Conservation (phyloP, 2,329 filamentous ascomycete genomes). For the Xenosphaeropsis pyriputrescens region DNA sequence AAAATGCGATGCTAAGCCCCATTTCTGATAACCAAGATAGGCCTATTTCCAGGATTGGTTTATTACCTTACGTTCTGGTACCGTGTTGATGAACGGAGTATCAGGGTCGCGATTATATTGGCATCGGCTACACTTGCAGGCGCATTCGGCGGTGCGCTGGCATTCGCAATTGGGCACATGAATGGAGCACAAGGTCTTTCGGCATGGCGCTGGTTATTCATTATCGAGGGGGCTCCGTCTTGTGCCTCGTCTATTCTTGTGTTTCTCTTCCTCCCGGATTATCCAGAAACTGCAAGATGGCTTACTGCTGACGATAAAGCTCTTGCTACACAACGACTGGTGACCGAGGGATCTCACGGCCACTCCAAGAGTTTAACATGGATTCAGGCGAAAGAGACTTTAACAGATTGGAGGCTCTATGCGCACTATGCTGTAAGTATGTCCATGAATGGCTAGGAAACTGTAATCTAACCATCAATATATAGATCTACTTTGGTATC, state of each 20-base stretch:
- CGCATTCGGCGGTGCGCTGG: constrained; percentile 17
- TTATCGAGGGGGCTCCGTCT: constrained; percentile 19
- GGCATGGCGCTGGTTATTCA: constrained; percentile 17
- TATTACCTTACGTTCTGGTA: constrained; percentile 19
- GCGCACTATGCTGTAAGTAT: constrained; percentile 30
- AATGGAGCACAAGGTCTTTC: constrained; percentile 10
- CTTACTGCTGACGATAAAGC: constrained; percentile 26
- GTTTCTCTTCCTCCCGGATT: constrained; percentile 31
- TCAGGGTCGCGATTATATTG: constrained; percentile 16
- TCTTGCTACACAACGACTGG: constrained; percentile 24
- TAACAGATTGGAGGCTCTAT: constrained; percentile 34
- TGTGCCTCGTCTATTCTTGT: constrained; percentile 30
- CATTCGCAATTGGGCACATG: constrained; percentile 16
- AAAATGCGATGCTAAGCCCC: background rate
- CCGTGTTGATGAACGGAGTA: constrained; percentile 12
- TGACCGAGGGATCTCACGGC: constrained; percentile 24
- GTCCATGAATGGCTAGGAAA: background rate
- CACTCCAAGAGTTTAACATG: constrained; percentile 28
- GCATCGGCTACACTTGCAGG: constrained; percentile 16
- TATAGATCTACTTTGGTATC: constrained; percentile 32
- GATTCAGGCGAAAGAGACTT: constrained; percentile 27
- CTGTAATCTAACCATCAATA: background rate
- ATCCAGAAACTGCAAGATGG: constrained; percentile 30
- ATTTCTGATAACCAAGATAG: constrained; percentile 4
- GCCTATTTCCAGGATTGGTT: constrained; percentile 22